These are phyloP conservation scores for Echeveria elegans DNA, from an alignment of 164 flowering plant species.

Conservation along the genomic window DNA sequence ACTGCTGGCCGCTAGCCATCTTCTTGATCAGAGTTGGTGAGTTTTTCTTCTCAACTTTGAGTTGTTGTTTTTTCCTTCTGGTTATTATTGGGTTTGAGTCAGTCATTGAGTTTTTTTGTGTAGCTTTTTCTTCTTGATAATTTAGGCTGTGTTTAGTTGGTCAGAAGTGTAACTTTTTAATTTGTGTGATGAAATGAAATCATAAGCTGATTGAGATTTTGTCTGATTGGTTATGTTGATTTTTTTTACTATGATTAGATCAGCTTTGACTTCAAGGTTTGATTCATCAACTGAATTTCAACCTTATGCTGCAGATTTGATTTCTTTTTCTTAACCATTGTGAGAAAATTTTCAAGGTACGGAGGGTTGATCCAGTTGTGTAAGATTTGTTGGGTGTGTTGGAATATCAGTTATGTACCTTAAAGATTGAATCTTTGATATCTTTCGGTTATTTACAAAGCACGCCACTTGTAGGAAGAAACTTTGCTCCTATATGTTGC, in stretches of 20 bases:
- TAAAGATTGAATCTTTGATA: no score
- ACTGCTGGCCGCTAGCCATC: neutral
- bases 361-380: no score
- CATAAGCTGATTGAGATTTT: neutral
- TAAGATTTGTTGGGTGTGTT: neutral
- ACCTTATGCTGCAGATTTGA: neutral
- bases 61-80: neutral
- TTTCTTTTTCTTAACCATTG: no score
- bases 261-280: no score
- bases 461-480: no score
- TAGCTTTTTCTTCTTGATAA: neutral
- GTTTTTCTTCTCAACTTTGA: no score
- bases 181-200: neutral
- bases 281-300: no score
- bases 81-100: neutral
- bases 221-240: neutral
- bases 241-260: no score
- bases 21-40: neutral
- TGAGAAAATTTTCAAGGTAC: no score
- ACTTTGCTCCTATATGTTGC: no score
- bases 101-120: neutral
- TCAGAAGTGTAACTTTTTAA: neutral
- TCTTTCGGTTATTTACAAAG: no score
- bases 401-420: neutral
- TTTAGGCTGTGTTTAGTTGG: neutral